These are phyloP conservation scores for Tricholoma sp. DNA, from an alignment of 768 basidiomycete genomes.

Conservation along the genomic window DNA sequence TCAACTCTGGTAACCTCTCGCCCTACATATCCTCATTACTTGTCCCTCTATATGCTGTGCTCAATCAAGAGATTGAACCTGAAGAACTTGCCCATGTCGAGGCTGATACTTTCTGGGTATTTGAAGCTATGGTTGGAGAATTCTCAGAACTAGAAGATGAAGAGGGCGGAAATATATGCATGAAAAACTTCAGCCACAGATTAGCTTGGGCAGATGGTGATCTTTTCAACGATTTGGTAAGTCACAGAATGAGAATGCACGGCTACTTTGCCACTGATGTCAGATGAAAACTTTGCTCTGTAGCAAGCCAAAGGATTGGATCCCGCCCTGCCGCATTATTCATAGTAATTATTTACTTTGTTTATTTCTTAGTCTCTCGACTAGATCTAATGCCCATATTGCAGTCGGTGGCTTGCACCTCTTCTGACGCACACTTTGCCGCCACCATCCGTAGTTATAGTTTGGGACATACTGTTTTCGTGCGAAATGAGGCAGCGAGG, in stretches of 20 bases:
- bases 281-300: background rate
- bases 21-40: constrained; percentile 66
- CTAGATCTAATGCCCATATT: constrained; percentile 1
- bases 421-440: constrained; percentile 72
- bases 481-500: constrained; percentile 51
- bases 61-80: constrained; percentile 55
- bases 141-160: constrained; percentile 71
- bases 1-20: constrained; percentile 69
- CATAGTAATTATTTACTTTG: constrained; percentile 68
- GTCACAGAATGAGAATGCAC: constrained; percentile 15
- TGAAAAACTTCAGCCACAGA: constrained; percentile 54
- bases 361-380: background rate
- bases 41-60: constrained; percentile 60
- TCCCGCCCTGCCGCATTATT: constrained; percentile 72
- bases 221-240: constrained; percentile 54
- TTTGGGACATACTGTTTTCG: constrained; percentile 74
- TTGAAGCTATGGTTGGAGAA: constrained; percentile 69
- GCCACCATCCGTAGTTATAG: constrained; percentile 46
- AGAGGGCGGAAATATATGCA: constrained; percentile 58
- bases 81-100: constrained; percentile 63
- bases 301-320: constrained; percentile 64
- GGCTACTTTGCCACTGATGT: constrained; percentile 5
- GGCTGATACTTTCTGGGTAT: constrained; percentile 80
- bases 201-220: constrained; percentile 61
- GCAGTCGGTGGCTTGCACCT: constrained; percentile 71